Evolutionary conservation across 768 basidiomycete species (phyloP).

Genomic region (Russula emetica): DNA sequence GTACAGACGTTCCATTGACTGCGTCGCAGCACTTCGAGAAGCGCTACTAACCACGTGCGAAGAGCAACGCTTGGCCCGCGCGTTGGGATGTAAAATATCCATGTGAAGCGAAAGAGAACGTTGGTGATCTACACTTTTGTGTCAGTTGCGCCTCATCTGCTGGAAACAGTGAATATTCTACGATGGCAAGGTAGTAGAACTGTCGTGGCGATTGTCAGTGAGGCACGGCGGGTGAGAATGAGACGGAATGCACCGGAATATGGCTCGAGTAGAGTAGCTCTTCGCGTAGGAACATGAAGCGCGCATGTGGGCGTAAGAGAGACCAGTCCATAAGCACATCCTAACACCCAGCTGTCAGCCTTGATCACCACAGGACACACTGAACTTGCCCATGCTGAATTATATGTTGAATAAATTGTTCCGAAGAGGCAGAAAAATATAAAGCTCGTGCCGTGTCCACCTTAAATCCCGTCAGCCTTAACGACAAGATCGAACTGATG

Average conservation of each 20-base stretch:
- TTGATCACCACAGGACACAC: not conserved
- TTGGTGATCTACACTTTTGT: slow-evolving; percentile 55
- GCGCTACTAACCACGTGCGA: slow-evolving; percentile 61
- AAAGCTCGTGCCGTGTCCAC: slow-evolving; percentile 47
- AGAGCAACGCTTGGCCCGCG: slow-evolving; percentile 46
- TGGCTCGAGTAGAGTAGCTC: slow-evolving; percentile 70
- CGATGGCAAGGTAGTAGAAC: slow-evolving; percentile 78
- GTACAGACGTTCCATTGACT: slow-evolving; percentile 91
- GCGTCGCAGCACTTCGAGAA: slow-evolving; percentile 74
- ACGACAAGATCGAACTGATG: slow-evolving; percentile 7
- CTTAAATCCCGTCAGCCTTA: slow-evolving; percentile 28
- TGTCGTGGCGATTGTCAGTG: slow-evolving; percentile 31
- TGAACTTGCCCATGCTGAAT: slow-evolving; percentile 66
- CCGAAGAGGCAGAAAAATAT: slow-evolving; percentile 65
- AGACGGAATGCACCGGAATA: slow-evolving; percentile 45
- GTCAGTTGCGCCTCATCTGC: not conserved
- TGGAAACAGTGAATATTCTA: slow-evolving; percentile 34
- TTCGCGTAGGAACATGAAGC: slow-evolving; percentile 59
- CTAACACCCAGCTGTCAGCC: slow-evolving; percentile 37
- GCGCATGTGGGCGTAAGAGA: slow-evolving; percentile 54
- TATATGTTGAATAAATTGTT: slow-evolving; percentile 63
- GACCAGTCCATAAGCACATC: slow-evolving; percentile 94
- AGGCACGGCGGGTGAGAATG: not conserved
- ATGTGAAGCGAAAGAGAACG: slow-evolving; percentile 71
- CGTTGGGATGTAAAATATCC: slow-evolving; percentile 71